Conservation (phyloP, 1,284 basidiomycete genomes). For the Papiliotrema laurentii region DNA sequence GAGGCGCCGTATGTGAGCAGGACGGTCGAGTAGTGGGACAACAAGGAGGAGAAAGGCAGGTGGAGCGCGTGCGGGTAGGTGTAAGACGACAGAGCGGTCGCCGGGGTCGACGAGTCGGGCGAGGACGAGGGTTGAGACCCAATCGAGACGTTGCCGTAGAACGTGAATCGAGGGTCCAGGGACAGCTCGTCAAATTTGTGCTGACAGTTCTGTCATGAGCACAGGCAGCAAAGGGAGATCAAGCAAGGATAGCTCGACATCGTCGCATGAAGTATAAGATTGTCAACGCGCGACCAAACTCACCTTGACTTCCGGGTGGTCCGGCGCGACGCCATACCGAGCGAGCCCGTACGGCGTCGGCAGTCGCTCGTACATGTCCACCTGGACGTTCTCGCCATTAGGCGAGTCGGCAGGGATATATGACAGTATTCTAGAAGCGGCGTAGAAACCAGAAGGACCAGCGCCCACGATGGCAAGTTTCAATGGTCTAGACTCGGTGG, state of each 20-base stretch:
- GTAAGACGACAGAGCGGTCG: conserved; percentile 30
- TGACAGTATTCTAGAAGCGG: conserved; percentile 74
- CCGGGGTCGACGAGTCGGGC: conserved; percentile 7
- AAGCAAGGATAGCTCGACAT: background rate
- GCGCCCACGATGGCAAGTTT: conserved; percentile 55
- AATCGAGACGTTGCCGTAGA: conserved; percentile 90
- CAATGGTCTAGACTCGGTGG: conserved; percentile 21
- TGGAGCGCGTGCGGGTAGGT: conserved; percentile 48
- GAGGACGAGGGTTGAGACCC: conserved; percentile 36
- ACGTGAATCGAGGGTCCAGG: conserved; percentile 68
- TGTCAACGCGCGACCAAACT: conserved; percentile 35
- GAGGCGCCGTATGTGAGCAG: conserved; percentile 52
- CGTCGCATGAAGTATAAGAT: too few relatives aligned
- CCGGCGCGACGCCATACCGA: conserved; percentile 94
- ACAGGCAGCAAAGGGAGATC: background rate
- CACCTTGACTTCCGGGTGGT: conserved; percentile 98
- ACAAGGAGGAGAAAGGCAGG: conserved; percentile 44
- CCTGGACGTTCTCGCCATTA: conserved; percentile 52
- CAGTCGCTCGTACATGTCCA: conserved; percentile 89
- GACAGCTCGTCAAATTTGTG: conserved; percentile 83
- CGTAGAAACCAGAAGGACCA: conserved; percentile 93
- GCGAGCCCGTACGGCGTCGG: conserved; percentile 95
- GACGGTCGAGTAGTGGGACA: conserved; percentile 51
- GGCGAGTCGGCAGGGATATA: conserved; percentile 53
- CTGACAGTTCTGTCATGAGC: conserved; percentile 73